Base-by-base conservation (phyloP, 108 stramenopile genomes). In the Skeletonema costatum region DNA sequence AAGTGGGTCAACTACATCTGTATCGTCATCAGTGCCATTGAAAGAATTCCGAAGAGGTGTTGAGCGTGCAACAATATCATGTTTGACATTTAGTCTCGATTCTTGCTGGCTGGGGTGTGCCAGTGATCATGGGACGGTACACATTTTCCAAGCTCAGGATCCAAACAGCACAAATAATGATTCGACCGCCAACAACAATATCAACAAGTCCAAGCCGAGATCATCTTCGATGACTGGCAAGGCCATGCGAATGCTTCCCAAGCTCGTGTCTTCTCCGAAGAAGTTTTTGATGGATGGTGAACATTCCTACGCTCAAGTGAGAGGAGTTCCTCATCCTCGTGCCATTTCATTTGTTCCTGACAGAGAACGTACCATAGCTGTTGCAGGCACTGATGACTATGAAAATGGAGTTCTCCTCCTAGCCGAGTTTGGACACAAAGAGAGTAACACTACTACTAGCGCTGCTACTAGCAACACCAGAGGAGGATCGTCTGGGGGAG, bases 1-100 rank as follows among this genome's bases (percentile, higher is more conserved):
- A 31, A 51, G 32, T 41, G 19, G 36, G 68, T n/a, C 17, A 44
- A 51, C 68, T 7, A 14, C 70, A 8, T 53, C 69, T 3, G 62
- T 71, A 32, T 75, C 80, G 14, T 81, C 87, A 3, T 92, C 91
- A 25, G 72, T 68, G 19, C 80, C 88, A 56, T 64, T 87, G 25
- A 88, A 96, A 64, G 99, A 99, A 73, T 95, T 98, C 61, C 89
- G 99, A 32, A 78, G 98, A 5, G 99, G 99, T 29, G 96, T 98
- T 46, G 98, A 99, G 66, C 81, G 96, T 32, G 97, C 97, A 4
- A 88, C 87, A 10, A 94, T 99, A 44, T 89, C 91, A 50, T 98
- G 93, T 67, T 73, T 99, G 38, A 74, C 91, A 16, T 99, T 97
- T 84, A 95, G 89, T 71, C 86, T 85, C 74, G 88, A 95, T 41